Percentiles rank a stretch among this genome's conserved stretches.
These are phyloP conservation scores for Candida xyloterini DNA, from an alignment of 805 yeast genomes.

Conservation along the genomic window DNA sequence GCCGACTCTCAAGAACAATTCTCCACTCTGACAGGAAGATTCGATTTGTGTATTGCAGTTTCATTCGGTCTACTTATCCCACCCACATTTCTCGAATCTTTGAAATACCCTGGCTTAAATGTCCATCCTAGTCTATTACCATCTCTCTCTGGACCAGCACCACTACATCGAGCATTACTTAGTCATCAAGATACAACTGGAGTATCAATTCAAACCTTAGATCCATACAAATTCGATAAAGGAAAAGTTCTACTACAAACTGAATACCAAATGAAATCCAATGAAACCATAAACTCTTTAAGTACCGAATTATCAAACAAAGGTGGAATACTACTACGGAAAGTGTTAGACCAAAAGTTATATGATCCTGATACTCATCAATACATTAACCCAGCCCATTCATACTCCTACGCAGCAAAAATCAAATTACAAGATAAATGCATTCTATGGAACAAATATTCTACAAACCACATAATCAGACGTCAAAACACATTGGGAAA, in stretches of 20 bases:
- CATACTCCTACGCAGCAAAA: conserved; percentile 57
- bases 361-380: conserved; percentile 22
- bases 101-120: conserved; percentile 71
- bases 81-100: conserved; percentile 41
- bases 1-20: conserved; percentile 50
- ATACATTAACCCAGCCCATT: conserved; percentile 25
- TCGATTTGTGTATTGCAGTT: conserved; percentile 80
- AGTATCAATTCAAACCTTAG: conserved; percentile 84
- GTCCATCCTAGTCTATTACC: conserved; percentile 94
- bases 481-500: conserved; percentile 55
- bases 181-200: conserved; percentile 67
- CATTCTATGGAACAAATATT: conserved; percentile 45
- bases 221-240: conserved; percentile 79
- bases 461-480: conserved; percentile 40
- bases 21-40: conserved; percentile 30
- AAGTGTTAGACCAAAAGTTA: conserved; percentile 38
- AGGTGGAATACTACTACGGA: conserved; percentile 60
- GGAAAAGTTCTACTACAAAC: conserved; percentile 71
- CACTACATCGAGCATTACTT: conserved; percentile 75
- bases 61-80: conserved; percentile 89
- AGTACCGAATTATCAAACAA: conserved; percentile 48
- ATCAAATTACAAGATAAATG: conserved; percentile 41
- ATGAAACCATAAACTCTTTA: conserved; percentile 46
- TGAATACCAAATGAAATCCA: conserved; percentile 34
- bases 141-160: conserved; percentile 80